A percentile compares a stretch with the other conserved stretches of the same genome.
phyloP scores from a whole-genome alignment of 2,329 filamentous ascomycete genomes.

The Fusarium nurragi region DNA sequence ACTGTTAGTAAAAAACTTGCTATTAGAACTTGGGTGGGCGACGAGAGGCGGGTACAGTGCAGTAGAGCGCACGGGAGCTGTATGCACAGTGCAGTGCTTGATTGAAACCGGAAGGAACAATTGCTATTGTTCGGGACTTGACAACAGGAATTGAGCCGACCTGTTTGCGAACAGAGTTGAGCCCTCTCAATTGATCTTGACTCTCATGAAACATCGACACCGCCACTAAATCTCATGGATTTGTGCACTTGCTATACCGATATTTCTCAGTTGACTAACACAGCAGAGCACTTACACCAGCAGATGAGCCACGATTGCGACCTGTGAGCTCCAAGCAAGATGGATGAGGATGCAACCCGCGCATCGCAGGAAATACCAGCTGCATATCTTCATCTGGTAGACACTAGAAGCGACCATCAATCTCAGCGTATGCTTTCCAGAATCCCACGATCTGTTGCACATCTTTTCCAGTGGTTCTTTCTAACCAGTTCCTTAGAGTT shows the following conservation, averaged over 20 bases:
- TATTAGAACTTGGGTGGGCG: neutral
- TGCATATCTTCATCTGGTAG: constrained; percentile 41
- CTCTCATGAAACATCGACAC: neutral
- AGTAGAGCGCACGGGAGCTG: neutral
- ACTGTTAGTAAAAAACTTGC: too few relatives aligned
- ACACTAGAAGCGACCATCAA: constrained; percentile 37
- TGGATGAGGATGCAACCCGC: constrained; percentile 27
- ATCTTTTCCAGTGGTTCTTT: constrained; percentile 6
- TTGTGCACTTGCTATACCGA: constrained; percentile 9
- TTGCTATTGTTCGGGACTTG: constrained; percentile 4
- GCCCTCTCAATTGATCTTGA: neutral
- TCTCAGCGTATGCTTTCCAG: constrained; percentile 40
- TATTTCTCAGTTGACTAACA: constrained; percentile 1
- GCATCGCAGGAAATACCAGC: constrained; percentile 34
- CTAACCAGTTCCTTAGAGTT: constrained; percentile 36
- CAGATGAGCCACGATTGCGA: neutral
- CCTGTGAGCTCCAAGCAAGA: constrained; percentile 11
- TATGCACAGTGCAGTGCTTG: neutral
- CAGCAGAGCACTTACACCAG: constrained; percentile 36
- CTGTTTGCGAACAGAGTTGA: neutral
- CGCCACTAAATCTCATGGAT: neutral
- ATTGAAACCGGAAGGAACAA: constrained; percentile 20
- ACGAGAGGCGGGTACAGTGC: neutral
- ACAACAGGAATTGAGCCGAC: constrained; percentile 7
- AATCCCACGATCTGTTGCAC: constrained; percentile 12